Evolutionary conservation across 2,329 filamentous ascomycete species (phyloP), one percentile per base, ranked within the genome.

Genomic region (Tolypocladium paradoxum): DNA sequence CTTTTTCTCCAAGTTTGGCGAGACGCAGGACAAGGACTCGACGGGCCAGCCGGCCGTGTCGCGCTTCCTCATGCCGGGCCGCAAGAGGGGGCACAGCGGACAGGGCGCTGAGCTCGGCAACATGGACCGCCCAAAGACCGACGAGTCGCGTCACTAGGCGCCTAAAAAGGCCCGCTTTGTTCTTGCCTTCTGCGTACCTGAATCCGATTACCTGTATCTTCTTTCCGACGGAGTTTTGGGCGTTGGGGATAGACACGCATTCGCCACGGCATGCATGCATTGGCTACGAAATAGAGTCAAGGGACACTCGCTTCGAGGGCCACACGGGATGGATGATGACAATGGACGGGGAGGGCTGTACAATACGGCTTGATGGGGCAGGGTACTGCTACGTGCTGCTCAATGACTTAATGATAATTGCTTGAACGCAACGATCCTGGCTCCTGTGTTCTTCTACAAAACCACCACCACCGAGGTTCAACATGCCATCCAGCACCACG

Each of bases 1-100:
- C 14, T 85, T 96, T 64, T 89, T 97, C 58, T 79, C 89, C 49
- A 72, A 71, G 58, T 90, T 96, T 63, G 86, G 85, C 51, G 87
- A 91, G 20, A 63, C 67, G 27, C 69, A 73, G 52, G 68, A 73
- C 53, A 64, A 64, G 55, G 63, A 68, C 53, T 50, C 57, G 27
- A 68, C 57, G 35, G 69, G 69, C 45, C 63, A 70, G 18, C 67
- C 70, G 24, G 56, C 63, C 68, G 77, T 71, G 68, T 71, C 81
- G 68, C 67, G 77, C 50, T 88, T 90, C 65, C 79, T 86, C 60
- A 77, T 88, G 52, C 79, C 82, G 3, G 84, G 87, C 18, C 77
- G 88, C 61, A 91, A 89, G 74, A 75, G 85, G 61, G 85, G 79
- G 4, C 83, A 70, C 31, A 71, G 69, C 48, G 85, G 84, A 12